phyloP scores from a whole-genome alignment of 768 basidiomycete genomes.

The Galerina sulciceps region DNA sequence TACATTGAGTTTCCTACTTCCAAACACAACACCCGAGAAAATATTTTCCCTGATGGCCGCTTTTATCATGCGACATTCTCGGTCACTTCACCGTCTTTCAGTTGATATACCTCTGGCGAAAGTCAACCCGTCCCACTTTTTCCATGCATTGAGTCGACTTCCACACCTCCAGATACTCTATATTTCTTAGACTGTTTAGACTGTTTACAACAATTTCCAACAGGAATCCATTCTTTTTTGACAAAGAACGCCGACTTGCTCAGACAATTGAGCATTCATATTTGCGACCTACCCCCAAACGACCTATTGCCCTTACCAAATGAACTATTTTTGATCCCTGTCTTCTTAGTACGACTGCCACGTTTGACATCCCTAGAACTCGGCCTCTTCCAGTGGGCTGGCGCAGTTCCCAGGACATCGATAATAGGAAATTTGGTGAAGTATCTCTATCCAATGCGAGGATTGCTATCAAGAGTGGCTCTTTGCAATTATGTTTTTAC shows the following conservation, averaged over 20 bases:
- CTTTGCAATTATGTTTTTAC: not conserved
- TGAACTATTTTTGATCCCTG: conserved; percentile 1
- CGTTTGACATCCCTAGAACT: conserved; percentile 8
- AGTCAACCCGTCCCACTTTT: conserved; percentile 2
- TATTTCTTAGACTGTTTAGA: not conserved
- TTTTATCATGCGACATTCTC: conserved; percentile 11
- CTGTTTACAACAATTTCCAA: not conserved
- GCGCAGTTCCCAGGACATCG: not conserved
- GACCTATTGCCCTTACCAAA: not conserved
- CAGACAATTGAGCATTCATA: not conserved
- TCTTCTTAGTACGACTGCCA: conserved; percentile 6
- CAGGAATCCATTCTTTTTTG: conserved; percentile 3
- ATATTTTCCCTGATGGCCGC: not conserved
- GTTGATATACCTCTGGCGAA: conserved; percentile 4
- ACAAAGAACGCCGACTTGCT: not conserved
- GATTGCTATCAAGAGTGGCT: not conserved
- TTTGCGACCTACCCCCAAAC: not conserved
- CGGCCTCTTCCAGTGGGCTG: conserved; percentile 2
- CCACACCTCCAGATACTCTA: not conserved
- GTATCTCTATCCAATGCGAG: not conserved
- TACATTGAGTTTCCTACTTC: not conserved
- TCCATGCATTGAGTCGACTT: not conserved
- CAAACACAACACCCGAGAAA: not conserved
- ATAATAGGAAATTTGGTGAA: not conserved
- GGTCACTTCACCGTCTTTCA: not conserved